Conservation (phyloP, 2,329 filamentous ascomycete species). For the Fusarium sp. region DNA sequence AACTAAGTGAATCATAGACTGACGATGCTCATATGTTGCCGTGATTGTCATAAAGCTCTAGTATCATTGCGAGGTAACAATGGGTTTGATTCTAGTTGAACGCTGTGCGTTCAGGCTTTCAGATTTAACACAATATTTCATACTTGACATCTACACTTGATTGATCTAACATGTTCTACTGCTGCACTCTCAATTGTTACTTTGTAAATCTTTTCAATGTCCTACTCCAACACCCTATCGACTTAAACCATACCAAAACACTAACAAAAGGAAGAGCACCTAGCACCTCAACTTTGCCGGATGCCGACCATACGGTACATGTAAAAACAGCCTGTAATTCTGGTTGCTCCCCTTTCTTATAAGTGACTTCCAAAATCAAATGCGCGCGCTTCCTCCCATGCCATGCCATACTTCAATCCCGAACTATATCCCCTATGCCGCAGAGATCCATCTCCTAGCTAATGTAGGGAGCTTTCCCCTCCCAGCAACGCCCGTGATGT, state of each 20-base stretch:
- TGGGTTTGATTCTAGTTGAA: too few species aligned
- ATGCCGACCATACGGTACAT: slow-evolving; percentile 43
- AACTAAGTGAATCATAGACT: background rate
- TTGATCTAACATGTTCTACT: background rate
- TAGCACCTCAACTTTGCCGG: slow-evolving; percentile 33
- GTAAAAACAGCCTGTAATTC: slow-evolving; percentile 40
- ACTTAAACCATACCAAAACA: slow-evolving; percentile 51
- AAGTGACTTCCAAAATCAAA: slow-evolving; percentile 47
- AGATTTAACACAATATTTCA: too few species aligned
- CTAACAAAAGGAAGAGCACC: slow-evolving; percentile 44
- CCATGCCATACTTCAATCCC: slow-evolving; percentile 44
- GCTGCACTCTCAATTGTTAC: background rate
- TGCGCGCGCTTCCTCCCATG: slow-evolving; percentile 45
- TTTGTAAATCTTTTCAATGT: slow-evolving; percentile 47
- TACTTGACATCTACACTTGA: too few species aligned
- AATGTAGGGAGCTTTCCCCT: slow-evolving; percentile 39
- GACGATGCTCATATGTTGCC: background rate
- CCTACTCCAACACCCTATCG: slow-evolving; percentile 46
- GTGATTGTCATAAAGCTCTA: background rate
- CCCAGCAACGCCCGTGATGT: slow-evolving; percentile 42
- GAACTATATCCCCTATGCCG: slow-evolving; percentile 35
- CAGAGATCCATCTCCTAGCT: slow-evolving; percentile 38
- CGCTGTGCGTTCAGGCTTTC: too few species aligned
- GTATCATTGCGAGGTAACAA: background rate
- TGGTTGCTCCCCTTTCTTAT: slow-evolving; percentile 42